These are phyloP conservation scores for Coffea eugenioides DNA, from an alignment of 257 asterid genomes.

Conservation along the genomic window DNA sequence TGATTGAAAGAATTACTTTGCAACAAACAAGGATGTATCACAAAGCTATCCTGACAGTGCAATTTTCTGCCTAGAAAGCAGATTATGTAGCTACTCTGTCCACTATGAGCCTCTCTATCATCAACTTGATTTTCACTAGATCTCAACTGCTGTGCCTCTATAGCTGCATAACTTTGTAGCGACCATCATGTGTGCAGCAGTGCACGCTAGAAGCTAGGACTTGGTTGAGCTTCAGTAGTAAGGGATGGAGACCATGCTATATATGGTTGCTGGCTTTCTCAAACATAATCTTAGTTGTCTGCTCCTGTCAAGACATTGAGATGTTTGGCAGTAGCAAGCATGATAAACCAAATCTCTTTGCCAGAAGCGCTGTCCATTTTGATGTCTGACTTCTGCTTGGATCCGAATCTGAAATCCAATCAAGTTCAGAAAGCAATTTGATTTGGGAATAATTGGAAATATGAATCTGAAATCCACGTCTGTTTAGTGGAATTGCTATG, in stretches of 20 bases:
- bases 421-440: too few relatives aligned
- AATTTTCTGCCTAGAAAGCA: not conserved
- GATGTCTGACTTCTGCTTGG: too few relatives aligned
- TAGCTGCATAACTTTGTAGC: not conserved
- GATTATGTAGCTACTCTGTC: not conserved
- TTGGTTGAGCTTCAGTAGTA: not conserved
- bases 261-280: not conserved
- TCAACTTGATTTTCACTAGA: not conserved
- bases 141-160: not conserved
- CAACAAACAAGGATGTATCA: not conserved
- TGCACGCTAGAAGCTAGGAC: not conserved
- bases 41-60: not conserved
- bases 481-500: too few relatives aligned
- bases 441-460: too few relatives aligned
- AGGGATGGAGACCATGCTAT: not conserved
- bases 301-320: too few relatives aligned
- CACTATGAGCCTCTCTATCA: not conserved
- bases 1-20: not conserved
- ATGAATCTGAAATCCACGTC: too few relatives aligned
- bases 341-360: too few relatives aligned
- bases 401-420: too few relatives aligned
- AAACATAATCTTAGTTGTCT: not conserved
- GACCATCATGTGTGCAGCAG: too few relatives aligned
- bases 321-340: too few relatives aligned
- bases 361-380: too few relatives aligned